Conservation (phyloP, 805 yeast species). For the Candida insectalens region DNA sequence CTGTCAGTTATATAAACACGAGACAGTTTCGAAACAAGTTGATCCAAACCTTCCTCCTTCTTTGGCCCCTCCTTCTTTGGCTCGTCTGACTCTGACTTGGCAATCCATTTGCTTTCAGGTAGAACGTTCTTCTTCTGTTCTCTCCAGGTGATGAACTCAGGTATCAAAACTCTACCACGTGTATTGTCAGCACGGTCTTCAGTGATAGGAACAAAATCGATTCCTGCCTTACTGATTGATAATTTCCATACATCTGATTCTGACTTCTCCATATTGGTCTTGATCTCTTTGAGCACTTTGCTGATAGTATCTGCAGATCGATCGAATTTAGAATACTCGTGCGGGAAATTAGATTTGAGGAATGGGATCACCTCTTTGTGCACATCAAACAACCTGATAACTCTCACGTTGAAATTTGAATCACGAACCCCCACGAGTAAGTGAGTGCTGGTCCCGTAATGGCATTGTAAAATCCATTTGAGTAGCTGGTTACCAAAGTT, state of each 20-base stretch:
- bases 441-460: slow-evolving; percentile 1
- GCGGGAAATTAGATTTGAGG: background rate
- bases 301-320: background rate
- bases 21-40: no score
- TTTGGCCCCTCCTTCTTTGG: no score
- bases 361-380: slow-evolving; percentile 1
- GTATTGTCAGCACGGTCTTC: background rate
- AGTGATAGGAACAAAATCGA: background rate
- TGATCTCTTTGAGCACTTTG: background rate
- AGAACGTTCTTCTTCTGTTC: background rate
- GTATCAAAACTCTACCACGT: background rate
- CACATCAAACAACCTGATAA: background rate
- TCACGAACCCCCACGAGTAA: slow-evolving; percentile 1
- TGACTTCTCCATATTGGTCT: background rate
- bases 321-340: background rate
- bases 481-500: background rate
- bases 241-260: background rate
- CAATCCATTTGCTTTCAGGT: no score
- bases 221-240: background rate
- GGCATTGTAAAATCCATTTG: slow-evolving; percentile 2
- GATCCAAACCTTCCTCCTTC: no score
- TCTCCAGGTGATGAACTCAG: slow-evolving; percentile 1
- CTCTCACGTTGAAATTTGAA: background rate
- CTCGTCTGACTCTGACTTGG: no score
- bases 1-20: no score